Evolutionary conservation across 2,329 filamentous ascomycete genomes (phyloP), one percentile per base, ranked within the genome.

Genomic region (Kalaharituber pfeilii): DNA sequence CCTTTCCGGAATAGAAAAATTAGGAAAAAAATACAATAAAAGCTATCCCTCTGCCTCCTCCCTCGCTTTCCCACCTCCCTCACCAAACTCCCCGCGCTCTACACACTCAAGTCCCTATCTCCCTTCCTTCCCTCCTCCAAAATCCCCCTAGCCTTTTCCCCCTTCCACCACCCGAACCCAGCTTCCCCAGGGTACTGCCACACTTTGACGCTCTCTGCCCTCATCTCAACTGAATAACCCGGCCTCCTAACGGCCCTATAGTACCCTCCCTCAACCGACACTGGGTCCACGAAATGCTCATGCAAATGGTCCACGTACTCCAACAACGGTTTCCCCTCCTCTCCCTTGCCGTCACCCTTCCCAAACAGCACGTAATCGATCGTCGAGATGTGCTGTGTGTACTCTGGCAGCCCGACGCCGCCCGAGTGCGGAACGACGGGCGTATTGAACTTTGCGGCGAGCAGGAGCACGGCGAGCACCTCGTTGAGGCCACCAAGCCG

Each of bases 151-250:
- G 86, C 86, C 69, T 85, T 84, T 33, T 86, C 82, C 49, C 76
- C 82, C 69, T 72, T 80, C 87, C 87, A 94, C 85, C 86, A 94
- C 65, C 85, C 84, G 64, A 81, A 77, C 6, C 86, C 86, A 1
- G 86, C 87, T 4, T 2, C 24, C n/a, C 42, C 18, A 20, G 18
- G 18, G 67, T 79, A 94, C 50, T 76, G 75, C 66, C 75, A 94
- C 62, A 69, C 69, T 60, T 87, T 84, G 86, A 94, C 91, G 67
- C 84, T 91, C 61, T 81, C 84, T 2, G 79, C 70, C 77, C 85
- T 89, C 86, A 94, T 94, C 77, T 94, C 86, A 2, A 94, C 87
- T 65, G 84, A 88, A 69, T 94, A 94, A 0, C 87, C 87, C 0
- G 87, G 75, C 66, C 86, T 80, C 59, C 72, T 81, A 0, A 88